phyloP scores from a whole-genome alignment of 2,329 filamentous ascomycete species.

The Xylaria sp. region DNA sequence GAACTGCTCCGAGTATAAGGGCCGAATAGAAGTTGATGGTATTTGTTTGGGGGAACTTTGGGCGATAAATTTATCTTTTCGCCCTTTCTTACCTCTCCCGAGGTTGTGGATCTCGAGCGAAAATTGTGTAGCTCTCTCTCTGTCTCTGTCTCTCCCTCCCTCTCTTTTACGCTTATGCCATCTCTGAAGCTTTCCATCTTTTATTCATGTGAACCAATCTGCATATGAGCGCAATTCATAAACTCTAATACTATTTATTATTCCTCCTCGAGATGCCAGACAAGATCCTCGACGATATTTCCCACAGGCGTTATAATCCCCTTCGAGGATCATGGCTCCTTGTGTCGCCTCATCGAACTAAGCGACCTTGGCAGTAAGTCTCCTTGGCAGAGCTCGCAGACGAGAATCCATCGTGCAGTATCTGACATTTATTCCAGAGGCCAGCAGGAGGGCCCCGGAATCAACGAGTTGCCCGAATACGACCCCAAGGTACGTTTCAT shows the following conservation, averaged over 20 bases:
- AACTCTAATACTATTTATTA: not conserved
- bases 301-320: conserved; percentile 92
- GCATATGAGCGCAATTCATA: conserved; percentile 9
- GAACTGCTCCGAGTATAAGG: conserved; percentile 23
- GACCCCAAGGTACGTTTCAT: conserved; percentile 70
- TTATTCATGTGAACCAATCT: not conserved
- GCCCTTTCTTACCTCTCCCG: not conserved
- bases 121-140: too few species aligned
- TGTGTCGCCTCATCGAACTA: conserved; percentile 94
- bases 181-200: too few species aligned
- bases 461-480: conserved; percentile 77
- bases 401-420: conserved; percentile 6
- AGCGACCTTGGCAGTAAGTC: conserved; percentile 96
- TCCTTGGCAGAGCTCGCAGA: conserved; percentile 1
- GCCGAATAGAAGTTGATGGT: conserved; percentile 5
- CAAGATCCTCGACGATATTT: conserved; percentile 90
- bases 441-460: conserved; percentile 77
- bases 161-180: too few species aligned
- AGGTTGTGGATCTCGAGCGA: too few species aligned
- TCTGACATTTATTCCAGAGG: conserved; percentile 62
- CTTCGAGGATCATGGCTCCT: conserved; percentile 90
- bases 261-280: conserved; percentile 68
- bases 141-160: not conserved
- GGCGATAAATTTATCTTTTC: conserved; percentile 10
- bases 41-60: not conserved